phyloP scores from a whole-genome alignment of 257 asterid species.

The Ophiorrhiza pumila region DNA sequence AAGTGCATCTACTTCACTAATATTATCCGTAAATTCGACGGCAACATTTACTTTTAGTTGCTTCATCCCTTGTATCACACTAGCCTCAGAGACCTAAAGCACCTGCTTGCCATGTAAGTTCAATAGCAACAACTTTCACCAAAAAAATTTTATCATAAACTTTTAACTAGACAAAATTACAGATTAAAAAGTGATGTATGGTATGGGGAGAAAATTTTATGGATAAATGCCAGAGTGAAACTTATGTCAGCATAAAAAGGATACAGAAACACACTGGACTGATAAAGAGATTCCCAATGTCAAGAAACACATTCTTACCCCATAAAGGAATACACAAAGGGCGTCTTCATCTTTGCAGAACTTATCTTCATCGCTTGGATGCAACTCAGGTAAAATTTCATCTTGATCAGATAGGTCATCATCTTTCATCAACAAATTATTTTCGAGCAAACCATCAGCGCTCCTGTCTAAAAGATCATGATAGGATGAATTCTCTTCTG shows the following conservation, averaged over 20 bases:
- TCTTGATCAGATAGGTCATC: constrained; percentile 17
- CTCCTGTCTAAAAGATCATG: constrained; percentile 34
- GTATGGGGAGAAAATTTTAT: not conserved
- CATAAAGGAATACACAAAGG: constrained; percentile 73
- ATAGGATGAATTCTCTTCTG: constrained; percentile 21
- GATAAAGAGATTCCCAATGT: not conserved
- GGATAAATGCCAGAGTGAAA: not conserved
- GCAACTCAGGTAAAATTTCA: constrained; percentile 21
- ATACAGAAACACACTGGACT: not conserved
- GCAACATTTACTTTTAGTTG: constrained; percentile 53
- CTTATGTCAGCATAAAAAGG: not conserved
- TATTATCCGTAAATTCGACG: constrained; percentile 76
- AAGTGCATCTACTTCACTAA: constrained; percentile 86
- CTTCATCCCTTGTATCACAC: constrained; percentile 73
- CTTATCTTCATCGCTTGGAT: constrained; percentile 25
- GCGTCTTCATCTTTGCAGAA: constrained; percentile 40
- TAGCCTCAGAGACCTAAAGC: constrained; percentile 81
- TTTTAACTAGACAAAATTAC: not conserved
- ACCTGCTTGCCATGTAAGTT: constrained; percentile 54
- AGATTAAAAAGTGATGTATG: not conserved
- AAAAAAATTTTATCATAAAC: constrained; percentile 8
- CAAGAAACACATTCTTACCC: constrained; percentile 53
- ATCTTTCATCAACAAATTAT: constrained; percentile 21
- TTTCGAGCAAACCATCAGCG: constrained; percentile 32
- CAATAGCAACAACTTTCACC: constrained; percentile 25